A percentile compares a stretch with the other conserved stretches of the same genome.
These are phyloP conservation scores for Aureobasidium sp. DNA, from an alignment of 2,329 filamentous ascomycete genomes.

Conservation along the genomic window DNA sequence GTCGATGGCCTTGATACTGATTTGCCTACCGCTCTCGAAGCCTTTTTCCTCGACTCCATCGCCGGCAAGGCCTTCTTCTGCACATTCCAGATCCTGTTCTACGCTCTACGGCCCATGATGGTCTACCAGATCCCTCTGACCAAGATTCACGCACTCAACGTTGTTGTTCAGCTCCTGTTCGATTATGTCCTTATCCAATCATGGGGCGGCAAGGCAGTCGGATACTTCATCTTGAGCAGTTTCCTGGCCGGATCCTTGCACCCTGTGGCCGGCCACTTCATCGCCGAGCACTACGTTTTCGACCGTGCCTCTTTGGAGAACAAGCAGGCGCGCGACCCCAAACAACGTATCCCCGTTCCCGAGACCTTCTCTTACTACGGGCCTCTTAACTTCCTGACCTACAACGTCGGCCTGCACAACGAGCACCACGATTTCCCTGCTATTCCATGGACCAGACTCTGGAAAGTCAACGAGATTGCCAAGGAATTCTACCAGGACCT, in stretches of 20 bases:
- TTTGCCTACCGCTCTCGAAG: slow-evolving; percentile 84
- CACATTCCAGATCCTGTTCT: slow-evolving; percentile 99
- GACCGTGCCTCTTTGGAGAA: slow-evolving; percentile 43
- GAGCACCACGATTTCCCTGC: slow-evolving; percentile 99
- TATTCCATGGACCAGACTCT: slow-evolving; percentile 84
- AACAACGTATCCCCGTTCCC: slow-evolving; percentile 49
- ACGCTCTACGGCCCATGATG: slow-evolving; percentile 90
- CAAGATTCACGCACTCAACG: slow-evolving; percentile 72
- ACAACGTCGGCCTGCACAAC: slow-evolving; percentile 96
- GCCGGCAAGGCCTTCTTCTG: slow-evolving; percentile 97
- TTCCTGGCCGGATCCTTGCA: slow-evolving; percentile 92
- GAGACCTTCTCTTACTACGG: slow-evolving; percentile 99
- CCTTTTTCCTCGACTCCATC: slow-evolving; percentile 86
- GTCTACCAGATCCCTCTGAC: slow-evolving; percentile 86
- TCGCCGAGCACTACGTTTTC: slow-evolving; percentile 73
- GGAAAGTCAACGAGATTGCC: slow-evolving; percentile 67
- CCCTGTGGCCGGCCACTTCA: slow-evolving; percentile 94
- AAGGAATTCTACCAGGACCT: slow-evolving; percentile 86
- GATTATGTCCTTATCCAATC: slow-evolving; percentile 59
- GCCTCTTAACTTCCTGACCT: slow-evolving; percentile 80
- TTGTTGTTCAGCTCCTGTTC: slow-evolving; percentile 66
- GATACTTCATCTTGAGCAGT: slow-evolving; percentile 79
- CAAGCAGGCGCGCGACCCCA: slow-evolving; percentile 24
- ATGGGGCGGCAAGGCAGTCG: slow-evolving; percentile 55
- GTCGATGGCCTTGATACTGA: slow-evolving; percentile 95